Conservation (phyloP, 2,329 filamentous ascomycete species). For the Emmonsiellopsis sp. region DNA sequence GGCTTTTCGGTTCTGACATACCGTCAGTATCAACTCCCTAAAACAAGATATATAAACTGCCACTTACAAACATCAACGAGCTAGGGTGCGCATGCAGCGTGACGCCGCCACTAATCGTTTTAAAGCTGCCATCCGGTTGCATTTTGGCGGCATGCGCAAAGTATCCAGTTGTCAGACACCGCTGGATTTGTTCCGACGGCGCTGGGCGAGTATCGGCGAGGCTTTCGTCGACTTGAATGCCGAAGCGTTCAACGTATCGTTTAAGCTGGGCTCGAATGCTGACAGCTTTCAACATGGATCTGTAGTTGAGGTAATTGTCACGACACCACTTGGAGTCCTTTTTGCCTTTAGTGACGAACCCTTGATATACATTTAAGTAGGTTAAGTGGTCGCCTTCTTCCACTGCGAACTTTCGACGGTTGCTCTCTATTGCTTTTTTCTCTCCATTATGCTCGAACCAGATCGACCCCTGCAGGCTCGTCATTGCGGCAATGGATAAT, state of each 20-base stretch:
- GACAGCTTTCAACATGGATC: slow-evolving; percentile 69
- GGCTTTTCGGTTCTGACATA: slow-evolving; percentile 66
- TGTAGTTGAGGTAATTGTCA: slow-evolving; percentile 79
- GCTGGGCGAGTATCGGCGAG: slow-evolving; percentile 21
- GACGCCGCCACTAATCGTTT: slow-evolving; percentile 70
- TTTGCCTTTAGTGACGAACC: slow-evolving; percentile 72
- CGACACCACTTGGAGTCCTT: slow-evolving; percentile 82
- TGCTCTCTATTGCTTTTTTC: slow-evolving; percentile 64
- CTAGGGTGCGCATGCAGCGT: slow-evolving; percentile 81
- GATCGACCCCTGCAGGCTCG: slow-evolving; percentile 69
- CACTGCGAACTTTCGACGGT: slow-evolving; percentile 72
- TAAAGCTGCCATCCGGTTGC: slow-evolving; percentile 86
- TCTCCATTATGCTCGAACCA: slow-evolving; percentile 69
- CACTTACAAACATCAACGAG: slow-evolving; percentile 72
- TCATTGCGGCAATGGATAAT: slow-evolving; percentile 89
- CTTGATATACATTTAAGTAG: slow-evolving; percentile 84
- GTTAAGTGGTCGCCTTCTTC: slow-evolving; percentile 93
- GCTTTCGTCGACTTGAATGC: slow-evolving; percentile 59
- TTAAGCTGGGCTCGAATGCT: slow-evolving; percentile 80
- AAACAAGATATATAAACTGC: background rate
- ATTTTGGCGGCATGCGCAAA: slow-evolving; percentile 91
- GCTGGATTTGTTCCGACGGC: slow-evolving; percentile 62
- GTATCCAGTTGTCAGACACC: slow-evolving; percentile 81
- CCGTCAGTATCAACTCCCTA: background rate
- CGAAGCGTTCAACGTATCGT: slow-evolving; percentile 78